Conservation (phyloP, 2,329 filamentous ascomycete species). For the Aspergillus sp. region DNA sequence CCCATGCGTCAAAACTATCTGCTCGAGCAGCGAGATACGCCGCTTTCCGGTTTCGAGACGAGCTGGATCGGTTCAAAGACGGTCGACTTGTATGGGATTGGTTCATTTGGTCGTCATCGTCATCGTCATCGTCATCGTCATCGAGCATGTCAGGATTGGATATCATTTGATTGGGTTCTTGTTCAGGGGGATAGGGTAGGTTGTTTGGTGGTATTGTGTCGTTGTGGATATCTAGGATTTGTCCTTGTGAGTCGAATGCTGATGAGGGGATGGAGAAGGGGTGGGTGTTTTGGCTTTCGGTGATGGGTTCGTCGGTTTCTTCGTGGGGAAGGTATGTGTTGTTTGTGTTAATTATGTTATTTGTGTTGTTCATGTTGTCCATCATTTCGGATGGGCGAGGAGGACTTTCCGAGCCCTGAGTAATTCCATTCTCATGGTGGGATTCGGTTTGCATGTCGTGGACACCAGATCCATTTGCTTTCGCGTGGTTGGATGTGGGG, state of each 20-base stretch:
- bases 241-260: slow-evolving; percentile 24
- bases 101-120: not conserved
- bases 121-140: not conserved
- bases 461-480: not conserved
- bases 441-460: not conserved
- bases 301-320: slow-evolving; percentile 2
- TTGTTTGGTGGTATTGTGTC: not conserved
- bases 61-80: slow-evolving; percentile 11
- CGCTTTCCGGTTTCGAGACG: slow-evolving; percentile 26
- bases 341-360: not conserved
- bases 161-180: not conserved
- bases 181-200: not conserved
- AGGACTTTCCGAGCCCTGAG: not conserved
- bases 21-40: slow-evolving; percentile 44
- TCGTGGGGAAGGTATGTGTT: not conserved
- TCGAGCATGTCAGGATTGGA: not conserved
- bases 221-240: not conserved
- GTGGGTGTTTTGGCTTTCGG: slow-evolving; percentile 19
- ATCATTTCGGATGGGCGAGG: not conserved
- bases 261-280: slow-evolving; percentile 26
- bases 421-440: not conserved
- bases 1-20: slow-evolving; percentile 45
- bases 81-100: not conserved
- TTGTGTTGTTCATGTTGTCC: not conserved
- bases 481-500: not conserved